These are phyloP conservation scores for Chaetomium tenue DNA, from an alignment of 495 filamentous ascomycete species.

Conservation along the genomic window DNA sequence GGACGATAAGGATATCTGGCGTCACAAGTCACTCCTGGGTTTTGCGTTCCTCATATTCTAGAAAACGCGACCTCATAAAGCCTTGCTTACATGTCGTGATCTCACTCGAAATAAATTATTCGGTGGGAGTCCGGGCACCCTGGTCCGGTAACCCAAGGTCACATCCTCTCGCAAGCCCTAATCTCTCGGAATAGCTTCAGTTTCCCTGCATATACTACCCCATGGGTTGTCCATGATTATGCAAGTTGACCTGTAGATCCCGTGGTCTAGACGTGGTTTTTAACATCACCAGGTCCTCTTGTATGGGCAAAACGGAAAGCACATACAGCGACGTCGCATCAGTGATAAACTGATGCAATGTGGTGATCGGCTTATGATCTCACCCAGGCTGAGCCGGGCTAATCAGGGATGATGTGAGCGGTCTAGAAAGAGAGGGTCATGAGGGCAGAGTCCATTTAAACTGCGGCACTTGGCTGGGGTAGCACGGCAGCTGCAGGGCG, in stretches of 20 bases:
- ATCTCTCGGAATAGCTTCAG: no score
- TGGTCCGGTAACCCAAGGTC: no score
- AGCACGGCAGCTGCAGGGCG: slow-evolving; percentile 4
- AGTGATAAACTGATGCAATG: background rate
- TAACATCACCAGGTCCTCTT: background rate
- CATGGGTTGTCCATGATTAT: no score
- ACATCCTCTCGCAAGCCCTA: no score
- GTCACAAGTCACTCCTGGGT: no score
- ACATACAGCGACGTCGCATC: slow-evolving; percentile 8
- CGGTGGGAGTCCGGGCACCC: no score
- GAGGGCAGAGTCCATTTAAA: background rate
- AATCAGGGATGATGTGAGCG: background rate
- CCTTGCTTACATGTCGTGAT: no score
- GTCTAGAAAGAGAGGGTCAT: slow-evolving; percentile 12
- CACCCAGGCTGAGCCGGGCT: background rate
- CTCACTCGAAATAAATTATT: no score
- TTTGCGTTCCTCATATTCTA: no score
- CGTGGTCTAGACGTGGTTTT: background rate
- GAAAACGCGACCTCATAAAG: no score
- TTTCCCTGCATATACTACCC: no score
- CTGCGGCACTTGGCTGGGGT: slow-evolving; percentile 11
- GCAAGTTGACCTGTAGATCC: background rate
- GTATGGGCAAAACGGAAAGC: background rate
- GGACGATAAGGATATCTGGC: no score
- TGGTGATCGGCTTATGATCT: slow-evolving; percentile 10